Percentiles rank a stretch among this genome's conserved stretches.
Conservation (phyloP, 257 asterid genomes). For the Solanum chiquidenum region DNA sequence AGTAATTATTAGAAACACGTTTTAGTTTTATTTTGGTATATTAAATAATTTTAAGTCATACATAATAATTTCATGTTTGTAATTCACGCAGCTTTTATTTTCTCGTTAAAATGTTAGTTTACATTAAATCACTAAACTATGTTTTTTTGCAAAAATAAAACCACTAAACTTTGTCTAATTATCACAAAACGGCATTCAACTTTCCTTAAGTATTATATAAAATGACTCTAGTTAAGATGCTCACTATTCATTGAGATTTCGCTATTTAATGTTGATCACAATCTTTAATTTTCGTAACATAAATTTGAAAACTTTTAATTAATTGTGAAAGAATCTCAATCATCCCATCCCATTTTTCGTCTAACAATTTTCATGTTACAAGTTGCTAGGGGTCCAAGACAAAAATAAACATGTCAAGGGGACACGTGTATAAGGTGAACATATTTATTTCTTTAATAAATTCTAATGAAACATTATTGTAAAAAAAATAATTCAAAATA, state of each 20-base stretch:
- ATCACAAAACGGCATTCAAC: neutral
- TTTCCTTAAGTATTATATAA: neutral
- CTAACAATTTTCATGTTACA: neutral
- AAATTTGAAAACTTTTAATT: accelerated
- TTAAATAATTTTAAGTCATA: neutral
- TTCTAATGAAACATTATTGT: neutral
- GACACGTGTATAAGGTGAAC: slow-evolving; percentile 18
- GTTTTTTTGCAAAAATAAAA: too few species aligned
- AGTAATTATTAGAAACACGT: neutral
- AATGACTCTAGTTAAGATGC: neutral
- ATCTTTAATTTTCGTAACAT: neutral
- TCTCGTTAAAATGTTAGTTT: too few species aligned
- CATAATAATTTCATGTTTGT: neutral
- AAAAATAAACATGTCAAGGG: slow-evolving; percentile 2
- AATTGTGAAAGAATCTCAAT: neutral
- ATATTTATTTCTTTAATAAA: neutral
- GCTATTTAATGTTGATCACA: neutral
- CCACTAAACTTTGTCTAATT: neutral
- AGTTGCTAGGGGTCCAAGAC: neutral
- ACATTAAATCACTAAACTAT: neutral
- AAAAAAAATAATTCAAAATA: neutral
- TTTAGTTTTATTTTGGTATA: neutral
- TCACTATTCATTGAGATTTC: neutral
- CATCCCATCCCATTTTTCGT: neutral
- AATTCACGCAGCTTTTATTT: neutral